Evolutionary conservation across 371 early-diverging fungal genomes (phyloP), one percentile per base, ranked within the genome.

Genomic region (Blyttiomyces sp.): DNA sequence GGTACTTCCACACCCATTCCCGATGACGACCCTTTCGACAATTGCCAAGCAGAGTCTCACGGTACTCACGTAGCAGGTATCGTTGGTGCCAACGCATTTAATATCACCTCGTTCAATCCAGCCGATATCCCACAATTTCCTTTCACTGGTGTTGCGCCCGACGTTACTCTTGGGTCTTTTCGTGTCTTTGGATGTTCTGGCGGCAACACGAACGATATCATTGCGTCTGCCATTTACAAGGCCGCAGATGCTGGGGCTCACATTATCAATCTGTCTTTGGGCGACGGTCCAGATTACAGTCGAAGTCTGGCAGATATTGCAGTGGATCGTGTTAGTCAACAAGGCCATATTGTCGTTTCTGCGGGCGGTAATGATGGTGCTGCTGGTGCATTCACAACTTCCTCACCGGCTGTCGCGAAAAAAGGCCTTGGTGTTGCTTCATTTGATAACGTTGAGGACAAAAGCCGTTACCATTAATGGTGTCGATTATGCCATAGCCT

Each of bases 1-100:
- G 13, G 45, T n/a, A 26, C 19, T 55, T 31, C 30, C 48, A 36
- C n/a, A 16, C 17, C 61, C 35, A 32, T 32, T 5, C 78, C 83
- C 6, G 83, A 84, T 57, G 21, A 43, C 7, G 84, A 83, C 52
- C 83, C 84, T 2, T 63, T 79, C 51, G 84, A 85, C 61, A 61
- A 61, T 61, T 76, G 79, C 69, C 57, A 63, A 30, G 56, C 32
- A 7, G 59, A 61, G 17, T 51, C 61, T 24, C 85, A 86, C 63
- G 87, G 87, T 26, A 79, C 86, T 17, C 84, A 84, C 63, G 76
- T 81, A 24, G 72, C 84, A 5, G 86, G 86, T 30, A 85, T 84
- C 54, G 63, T 83, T 32, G 86, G 64, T 36, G 83, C 68, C 16
- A 60, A 80, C 46, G 76, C 69, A 9, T 49, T 43, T 1, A 43